phyloP scores from a whole-genome alignment of 176 grass and related monocot species.

The Areca catechu region DNA sequence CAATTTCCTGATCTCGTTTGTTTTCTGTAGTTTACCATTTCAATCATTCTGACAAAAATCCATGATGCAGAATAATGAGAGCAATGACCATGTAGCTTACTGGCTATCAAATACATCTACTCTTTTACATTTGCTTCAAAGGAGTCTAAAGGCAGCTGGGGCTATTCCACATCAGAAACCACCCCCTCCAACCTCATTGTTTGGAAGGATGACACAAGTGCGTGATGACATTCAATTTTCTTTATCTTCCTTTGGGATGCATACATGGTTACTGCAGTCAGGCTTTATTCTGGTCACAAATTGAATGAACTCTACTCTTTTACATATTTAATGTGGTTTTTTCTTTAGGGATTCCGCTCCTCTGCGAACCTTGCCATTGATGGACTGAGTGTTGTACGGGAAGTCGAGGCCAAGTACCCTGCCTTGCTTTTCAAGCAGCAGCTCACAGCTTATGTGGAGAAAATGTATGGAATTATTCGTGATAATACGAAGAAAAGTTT shows the following conservation, averaged over 20 bases:
- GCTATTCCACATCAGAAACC: constrained; percentile 43
- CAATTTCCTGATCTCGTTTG: no score
- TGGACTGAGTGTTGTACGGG: constrained; percentile 53
- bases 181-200: constrained; percentile 70
- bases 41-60: no score
- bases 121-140: constrained; percentile 85
- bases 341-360: constrained; percentile 63
- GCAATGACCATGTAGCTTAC: constrained; percentile 80
- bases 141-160: constrained; percentile 56
- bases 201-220: constrained; percentile 59
- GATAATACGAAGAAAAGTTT: constrained; percentile 82
- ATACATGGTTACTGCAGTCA: background rate
- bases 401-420: constrained; percentile 86
- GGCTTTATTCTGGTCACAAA: background rate
- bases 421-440: constrained; percentile 99
- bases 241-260: background rate
- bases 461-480: constrained; percentile 65
- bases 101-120: constrained; percentile 87
- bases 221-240: constrained; percentile 5
- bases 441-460: constrained; percentile 85
- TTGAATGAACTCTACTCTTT: background rate
- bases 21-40: no score
- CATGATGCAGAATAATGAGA: constrained; percentile 47
- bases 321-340: constrained; percentile 17
- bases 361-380: constrained; percentile 30